Evolutionary conservation across 2,329 filamentous ascomycete species (phyloP).

Genomic region (Alternaria metachromatica): DNA sequence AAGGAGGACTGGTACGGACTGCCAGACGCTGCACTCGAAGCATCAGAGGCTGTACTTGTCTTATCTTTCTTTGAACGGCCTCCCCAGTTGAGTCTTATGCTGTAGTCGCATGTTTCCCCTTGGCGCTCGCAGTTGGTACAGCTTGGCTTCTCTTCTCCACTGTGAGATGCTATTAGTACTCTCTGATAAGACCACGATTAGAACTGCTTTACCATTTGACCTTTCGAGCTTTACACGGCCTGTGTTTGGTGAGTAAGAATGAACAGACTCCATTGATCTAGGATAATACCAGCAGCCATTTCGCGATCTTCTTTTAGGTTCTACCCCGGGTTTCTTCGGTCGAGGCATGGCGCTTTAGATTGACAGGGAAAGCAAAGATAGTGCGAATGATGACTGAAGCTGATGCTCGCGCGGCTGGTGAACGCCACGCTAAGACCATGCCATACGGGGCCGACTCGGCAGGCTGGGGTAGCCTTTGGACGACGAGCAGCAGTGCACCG

Average conservation of each 20-base stretch:
- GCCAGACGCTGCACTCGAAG: slow-evolving; percentile 31
- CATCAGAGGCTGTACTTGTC: slow-evolving; percentile 34
- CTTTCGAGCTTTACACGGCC: slow-evolving; percentile 81
- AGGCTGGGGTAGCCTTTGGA: slow-evolving; percentile 6
- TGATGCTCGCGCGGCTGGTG: not conserved
- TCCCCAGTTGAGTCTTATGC: slow-evolving; percentile 81
- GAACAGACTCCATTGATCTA: not conserved
- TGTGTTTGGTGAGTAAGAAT: slow-evolving; percentile 41
- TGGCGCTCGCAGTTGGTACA: slow-evolving; percentile 77
- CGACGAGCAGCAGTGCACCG: slow-evolving; percentile 4
- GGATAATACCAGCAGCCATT: slow-evolving; percentile 69
- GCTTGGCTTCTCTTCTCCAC: slow-evolving; percentile 75
- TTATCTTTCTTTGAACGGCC: slow-evolving; percentile 70
- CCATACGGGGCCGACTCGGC: slow-evolving; percentile 7
- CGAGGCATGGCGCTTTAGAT: slow-evolving; percentile 63
- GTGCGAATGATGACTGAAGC: not conserved
- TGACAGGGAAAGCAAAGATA: not conserved
- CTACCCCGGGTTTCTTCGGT: slow-evolving; percentile 68
- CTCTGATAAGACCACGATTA: not conserved
- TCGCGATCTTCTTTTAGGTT: slow-evolving; percentile 71
- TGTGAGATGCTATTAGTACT: slow-evolving; percentile 35
- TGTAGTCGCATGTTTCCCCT: slow-evolving; percentile 79
- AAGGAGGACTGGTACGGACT: slow-evolving; percentile 42
- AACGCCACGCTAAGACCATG: not conserved
- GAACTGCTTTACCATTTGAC: slow-evolving; percentile 68